Evolutionary conservation across 495 filamentous ascomycete genomes (phyloP).

Genomic region (Clohesyomyces aquaticus): DNA sequence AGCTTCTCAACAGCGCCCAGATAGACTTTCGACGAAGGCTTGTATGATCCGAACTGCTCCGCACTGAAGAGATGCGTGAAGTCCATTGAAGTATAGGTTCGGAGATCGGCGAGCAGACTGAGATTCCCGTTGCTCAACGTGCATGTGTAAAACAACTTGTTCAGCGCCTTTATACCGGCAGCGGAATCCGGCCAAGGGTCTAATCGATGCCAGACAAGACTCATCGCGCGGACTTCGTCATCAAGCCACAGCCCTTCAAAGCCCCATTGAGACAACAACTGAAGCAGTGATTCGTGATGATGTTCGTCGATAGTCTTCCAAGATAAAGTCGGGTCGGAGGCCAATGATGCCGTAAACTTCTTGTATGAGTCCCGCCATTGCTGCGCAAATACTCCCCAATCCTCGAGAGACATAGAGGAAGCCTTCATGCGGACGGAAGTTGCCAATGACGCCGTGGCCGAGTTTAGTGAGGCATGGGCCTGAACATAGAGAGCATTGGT

Average conservation of each 20-base stretch:
- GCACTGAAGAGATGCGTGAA: slow-evolving; percentile 66
- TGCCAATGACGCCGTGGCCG: slow-evolving; percentile 51
- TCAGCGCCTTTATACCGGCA: slow-evolving; percentile 59
- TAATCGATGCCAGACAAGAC: slow-evolving; percentile 70
- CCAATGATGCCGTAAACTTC: slow-evolving; percentile 57
- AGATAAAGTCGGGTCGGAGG: slow-evolving; percentile 49
- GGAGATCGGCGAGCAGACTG: slow-evolving; percentile 66
- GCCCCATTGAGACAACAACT: slow-evolving; percentile 58
- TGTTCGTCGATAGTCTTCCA: slow-evolving; percentile 62
- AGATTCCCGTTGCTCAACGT: slow-evolving; percentile 79
- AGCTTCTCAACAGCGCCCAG: slow-evolving; percentile 64
- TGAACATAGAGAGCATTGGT: slow-evolving; percentile 54
- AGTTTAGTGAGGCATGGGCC: slow-evolving; percentile 49
- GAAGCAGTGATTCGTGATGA: slow-evolving; percentile 63
- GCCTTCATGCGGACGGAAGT: slow-evolving; percentile 54
- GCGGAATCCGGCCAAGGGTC: slow-evolving; percentile 69
- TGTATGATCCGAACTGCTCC: slow-evolving; percentile 77
- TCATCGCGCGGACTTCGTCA: slow-evolving; percentile 60
- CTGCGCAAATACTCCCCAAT: slow-evolving; percentile 66
- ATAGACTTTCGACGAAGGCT: slow-evolving; percentile 71
- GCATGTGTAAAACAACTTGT: slow-evolving; percentile 56
- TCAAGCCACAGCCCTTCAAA: slow-evolving; percentile 63
- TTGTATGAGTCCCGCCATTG: slow-evolving; percentile 70
- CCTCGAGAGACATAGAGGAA: slow-evolving; percentile 54
- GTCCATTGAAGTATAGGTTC: slow-evolving; percentile 57